Percentiles rank a stretch among this genome's conserved stretches.
phyloP scores from a whole-genome alignment of 768 basidiomycete genomes.

The Serpula lacrymans region DNA sequence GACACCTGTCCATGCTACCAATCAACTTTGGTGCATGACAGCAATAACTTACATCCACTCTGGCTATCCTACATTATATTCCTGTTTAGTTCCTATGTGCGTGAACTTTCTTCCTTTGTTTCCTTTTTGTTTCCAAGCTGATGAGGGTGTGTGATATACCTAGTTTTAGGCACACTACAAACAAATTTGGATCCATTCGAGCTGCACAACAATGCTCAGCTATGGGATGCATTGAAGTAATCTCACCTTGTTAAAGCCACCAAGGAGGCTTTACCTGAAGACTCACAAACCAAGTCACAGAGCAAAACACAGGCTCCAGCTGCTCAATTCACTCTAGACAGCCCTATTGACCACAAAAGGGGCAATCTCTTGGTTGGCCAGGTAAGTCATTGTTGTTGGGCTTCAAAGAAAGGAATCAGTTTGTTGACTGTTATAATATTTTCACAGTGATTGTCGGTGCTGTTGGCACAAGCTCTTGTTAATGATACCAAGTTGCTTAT shows the following conservation, averaged over 20 bases:
- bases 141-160: conserved; percentile 73
- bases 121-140: not conserved
- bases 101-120: conserved; percentile 17
- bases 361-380: conserved; percentile 77
- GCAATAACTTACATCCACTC: conserved; percentile 37
- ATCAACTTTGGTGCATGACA: conserved; percentile 40
- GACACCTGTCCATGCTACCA: not conserved
- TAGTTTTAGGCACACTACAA: conserved; percentile 78
- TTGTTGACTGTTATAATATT: conserved; percentile 11
- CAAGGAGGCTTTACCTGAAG: conserved; percentile 13
- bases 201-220: conserved; percentile 68
- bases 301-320: conserved; percentile 38
- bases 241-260: conserved; percentile 71
- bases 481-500: conserved; percentile 83
- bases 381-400: conserved; percentile 21
- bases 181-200: conserved; percentile 91
- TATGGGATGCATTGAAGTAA: conserved; percentile 88
- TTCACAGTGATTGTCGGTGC: conserved; percentile 71
- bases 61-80: not conserved
- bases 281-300: conserved; percentile 30
- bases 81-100: conserved; percentile 60
- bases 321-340: conserved; percentile 77
- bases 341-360: conserved; percentile 83
- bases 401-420: not conserved
- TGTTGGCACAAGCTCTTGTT: conserved; percentile 84